Base-by-base conservation (phyloP, 768 basidiomycete genomes). In the Boletus edulis region DNA sequence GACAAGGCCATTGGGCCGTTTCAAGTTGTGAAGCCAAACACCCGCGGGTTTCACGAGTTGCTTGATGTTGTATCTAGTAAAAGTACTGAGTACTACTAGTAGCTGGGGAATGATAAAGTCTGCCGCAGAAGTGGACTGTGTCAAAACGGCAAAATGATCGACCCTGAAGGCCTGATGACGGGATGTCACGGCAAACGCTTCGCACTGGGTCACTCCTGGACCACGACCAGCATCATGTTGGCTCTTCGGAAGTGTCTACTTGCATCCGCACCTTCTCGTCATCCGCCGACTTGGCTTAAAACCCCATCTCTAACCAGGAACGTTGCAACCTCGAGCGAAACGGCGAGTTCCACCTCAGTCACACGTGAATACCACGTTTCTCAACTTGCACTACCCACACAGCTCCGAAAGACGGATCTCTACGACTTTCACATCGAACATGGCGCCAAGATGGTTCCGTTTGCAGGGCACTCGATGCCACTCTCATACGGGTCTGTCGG, bases 391-490 rank as follows among this genome's bases (percentile, higher is more conserved):
- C 1, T 32, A 1, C 9, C 4, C 41, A 37, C 38, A 20, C 46
- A 84, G 80, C 72, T 84, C 32, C 69, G 60, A 52, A 83, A 81
- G 65, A 98, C 94, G 0, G 82, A 83, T 1, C 77, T 98, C 5
- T 93, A 95, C 63, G 91, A 94, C 66, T 95, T 94, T 67, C 95
- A 99, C 68, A 68, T 91, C 44, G 69, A 84, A 57, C 78, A 89
- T 69, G 86, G 80, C 17, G 96, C 88, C 2, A 95, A 95, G 73
- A 94, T 98, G 92, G 94, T 97, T 0, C 87, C 92, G 0, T 99
- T 98, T 71, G 97, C 93, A 3, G 96, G 96, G 7, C 98, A 86
- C 72, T 82, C 84, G 5, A 99, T 99, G 96, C 97, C 96, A 0
- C 77, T 99, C 42, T 71, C 81, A 4, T 99, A 98, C 65, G 91